Evolutionary conservation across 345 rosid species (phyloP), one percentile per base, ranked within the genome.

Genomic region (Salix caprea): DNA sequence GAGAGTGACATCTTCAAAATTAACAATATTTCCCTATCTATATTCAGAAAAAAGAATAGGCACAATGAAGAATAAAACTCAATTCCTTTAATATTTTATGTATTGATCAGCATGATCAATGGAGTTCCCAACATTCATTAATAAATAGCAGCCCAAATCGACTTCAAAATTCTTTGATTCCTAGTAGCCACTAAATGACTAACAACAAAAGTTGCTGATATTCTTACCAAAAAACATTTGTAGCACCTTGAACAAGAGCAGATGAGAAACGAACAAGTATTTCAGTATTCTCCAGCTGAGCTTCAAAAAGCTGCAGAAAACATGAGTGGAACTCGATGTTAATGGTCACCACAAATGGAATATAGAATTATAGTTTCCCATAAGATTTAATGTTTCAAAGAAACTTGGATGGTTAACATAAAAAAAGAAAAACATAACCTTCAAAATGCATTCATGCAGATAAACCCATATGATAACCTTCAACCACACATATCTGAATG

Each of bases 161-260:
- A n/a, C 28, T 24, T 70, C 71, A 52, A 36, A 65, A 74, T 67
- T 18, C 65, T 62, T 13, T 14, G 42, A 65, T 64, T 75, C 48
- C 56, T 32, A 23, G 44, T 37, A 69, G 36, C 56, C 39, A 72
- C 66, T 69, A 21, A 77, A 87, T 11, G 52, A 80, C 44, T 54
- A 75, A 3, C 28, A 65, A 60, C 40, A 19, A 15, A 24, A 69
- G 75, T 52, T 65, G 28, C 67, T 26, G 21, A 75, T 69, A 71
- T 74, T 48, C 94, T 58, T 94, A 96, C 99, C 99, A 96, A 86
- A 94, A 91, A 73, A 96, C 96, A 88, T 92, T 91, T 70, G 98
- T 90, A 74, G 98, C 98, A 82, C 99, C 99, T 81, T 94, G 97
- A 74, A 89, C 97, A 81, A 96, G 92, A 67, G 99, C 99, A 75